These are phyloP conservation scores for Aspergillus bertholletiae DNA, from an alignment of 495 filamentous ascomycete genomes.

Conservation along the genomic window DNA sequence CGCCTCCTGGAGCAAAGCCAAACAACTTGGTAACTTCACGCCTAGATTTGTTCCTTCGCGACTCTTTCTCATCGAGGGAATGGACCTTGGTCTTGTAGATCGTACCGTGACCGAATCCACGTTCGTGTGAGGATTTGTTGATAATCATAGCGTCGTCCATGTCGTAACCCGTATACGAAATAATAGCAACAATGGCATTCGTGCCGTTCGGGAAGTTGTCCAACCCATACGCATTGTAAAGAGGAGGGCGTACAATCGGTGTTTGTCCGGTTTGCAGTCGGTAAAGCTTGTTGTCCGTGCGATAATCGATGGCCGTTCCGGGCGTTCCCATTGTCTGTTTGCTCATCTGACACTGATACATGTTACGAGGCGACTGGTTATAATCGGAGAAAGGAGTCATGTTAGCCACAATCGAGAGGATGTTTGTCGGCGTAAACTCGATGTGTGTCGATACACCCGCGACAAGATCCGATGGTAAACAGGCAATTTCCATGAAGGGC, in stretches of 20 bases:
- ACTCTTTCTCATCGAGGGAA: constrained; percentile 69
- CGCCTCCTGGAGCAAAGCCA: constrained; percentile 73
- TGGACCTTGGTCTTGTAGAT: constrained; percentile 97
- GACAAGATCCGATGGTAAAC: constrained; percentile 76
- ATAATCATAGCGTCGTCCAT: constrained; percentile 99
- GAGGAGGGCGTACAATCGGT: constrained; percentile 83
- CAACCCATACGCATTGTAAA: constrained; percentile 93
- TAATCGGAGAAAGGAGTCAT: constrained; percentile 99
- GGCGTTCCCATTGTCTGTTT: constrained; percentile 99
- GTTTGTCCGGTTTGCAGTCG: constrained; percentile 94
- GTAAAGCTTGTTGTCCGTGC: constrained; percentile 97
- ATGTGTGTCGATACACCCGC: constrained; percentile 87
- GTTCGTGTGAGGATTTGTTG: constrained; percentile 95
- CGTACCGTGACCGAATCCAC: constrained; percentile 93
- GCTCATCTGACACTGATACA: constrained; percentile 99
- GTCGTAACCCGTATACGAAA: constrained; percentile 98
- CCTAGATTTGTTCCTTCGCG: constrained; percentile 50
- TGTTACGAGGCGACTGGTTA: constrained; percentile 98
- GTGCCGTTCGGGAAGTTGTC: constrained; percentile 99
- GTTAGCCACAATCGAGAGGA: constrained; percentile 95
- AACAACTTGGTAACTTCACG: constrained; percentile 69
- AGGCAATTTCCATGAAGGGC: constrained; percentile 97
- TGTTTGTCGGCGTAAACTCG: constrained; percentile 92
- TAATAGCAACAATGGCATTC: constrained; percentile 95
- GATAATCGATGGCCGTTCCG: constrained; percentile 76